phyloP scores from a whole-genome alignment of 768 basidiomycete genomes.

The Agrocybe pediades region DNA sequence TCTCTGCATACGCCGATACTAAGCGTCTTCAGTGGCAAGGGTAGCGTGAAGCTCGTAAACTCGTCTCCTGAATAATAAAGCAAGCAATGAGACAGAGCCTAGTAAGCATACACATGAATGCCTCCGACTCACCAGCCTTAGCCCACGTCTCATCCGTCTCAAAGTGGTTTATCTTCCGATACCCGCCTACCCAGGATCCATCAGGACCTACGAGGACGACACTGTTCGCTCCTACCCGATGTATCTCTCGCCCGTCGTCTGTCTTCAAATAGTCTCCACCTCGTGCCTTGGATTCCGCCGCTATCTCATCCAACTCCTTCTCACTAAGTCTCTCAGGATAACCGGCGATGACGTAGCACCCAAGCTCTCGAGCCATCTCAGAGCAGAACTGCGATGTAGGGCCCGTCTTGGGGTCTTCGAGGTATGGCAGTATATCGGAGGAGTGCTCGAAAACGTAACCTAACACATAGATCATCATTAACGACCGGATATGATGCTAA shows the following conservation, averaged over 20 bases:
- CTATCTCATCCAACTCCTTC: constrained; percentile 27
- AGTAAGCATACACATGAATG: not conserved
- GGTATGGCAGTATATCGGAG: constrained; percentile 64
- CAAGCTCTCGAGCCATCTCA: constrained; percentile 61
- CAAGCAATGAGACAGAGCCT: not conserved
- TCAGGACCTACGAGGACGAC: constrained; percentile 69
- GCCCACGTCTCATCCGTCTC: constrained; percentile 84
- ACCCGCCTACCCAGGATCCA: constrained; percentile 65
- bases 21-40: constrained; percentile 56
- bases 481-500: not conserved
- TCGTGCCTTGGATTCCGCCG: constrained; percentile 3
- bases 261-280: not conserved
- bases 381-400: constrained; percentile 76
- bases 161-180: constrained; percentile 85
- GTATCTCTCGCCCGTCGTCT: constrained; percentile 6
- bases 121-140: constrained; percentile 56
- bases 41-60: constrained; percentile 64
- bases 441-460: constrained; percentile 83
- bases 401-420: constrained; percentile 73
- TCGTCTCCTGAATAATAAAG: constrained; percentile 59
- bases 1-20: constrained; percentile 89
- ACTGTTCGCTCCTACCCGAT: constrained; percentile 34
- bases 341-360: constrained; percentile 77
- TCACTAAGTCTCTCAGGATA: constrained; percentile 66
- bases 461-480: constrained; percentile 19